Percentiles rank a stretch among this genome's conserved stretches.
phyloP scores from a whole-genome alignment of 1,284 basidiomycete genomes.

The Singerocomus rubriflavus region DNA sequence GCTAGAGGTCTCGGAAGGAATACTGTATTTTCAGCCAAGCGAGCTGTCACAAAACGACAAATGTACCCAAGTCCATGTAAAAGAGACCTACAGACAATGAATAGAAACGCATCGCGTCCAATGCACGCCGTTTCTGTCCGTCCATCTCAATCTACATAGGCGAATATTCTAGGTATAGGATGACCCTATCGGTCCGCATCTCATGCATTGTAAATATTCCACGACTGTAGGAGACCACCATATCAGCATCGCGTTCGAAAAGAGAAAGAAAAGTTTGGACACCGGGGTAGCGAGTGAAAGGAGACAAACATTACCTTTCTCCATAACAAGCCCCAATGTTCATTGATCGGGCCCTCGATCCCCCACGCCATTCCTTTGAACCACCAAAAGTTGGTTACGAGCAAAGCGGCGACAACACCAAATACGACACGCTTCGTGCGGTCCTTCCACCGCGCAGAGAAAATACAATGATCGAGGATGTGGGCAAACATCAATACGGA shows the following conservation, averaged over 20 bases:
- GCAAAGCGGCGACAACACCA: slow-evolving; percentile 52
- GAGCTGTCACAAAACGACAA: too few species aligned
- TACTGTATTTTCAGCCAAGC: too few species aligned
- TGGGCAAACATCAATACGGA: slow-evolving; percentile 90
- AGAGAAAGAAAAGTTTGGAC: too few species aligned
- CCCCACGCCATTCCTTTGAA: slow-evolving; percentile 89
- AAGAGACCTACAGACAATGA: too few species aligned
- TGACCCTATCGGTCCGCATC: not conserved
- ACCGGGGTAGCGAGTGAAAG: not conserved
- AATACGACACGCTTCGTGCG: slow-evolving; percentile 75
- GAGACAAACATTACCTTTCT: slow-evolving; percentile 52
- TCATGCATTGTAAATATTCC: slow-evolving; percentile 30
- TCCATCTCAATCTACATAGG: not conserved
- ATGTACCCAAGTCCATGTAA: too few species aligned
- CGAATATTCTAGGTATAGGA: too few species aligned
- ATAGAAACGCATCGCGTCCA: slow-evolving; percentile 5
- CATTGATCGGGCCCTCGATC: slow-evolving; percentile 78
- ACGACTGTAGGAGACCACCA: slow-evolving; percentile 13
- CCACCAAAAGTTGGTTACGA: slow-evolving; percentile 89
- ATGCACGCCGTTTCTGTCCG: not conserved
- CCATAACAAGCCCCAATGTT: slow-evolving; percentile 81
- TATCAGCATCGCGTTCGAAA: slow-evolving; percentile 4
- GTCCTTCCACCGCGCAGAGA: slow-evolving; percentile 66
- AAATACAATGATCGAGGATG: slow-evolving; percentile 89
- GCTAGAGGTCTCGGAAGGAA: too few species aligned